phyloP scores from a whole-genome alignment of 345 rosid species.

The Psidium guajava region DNA sequence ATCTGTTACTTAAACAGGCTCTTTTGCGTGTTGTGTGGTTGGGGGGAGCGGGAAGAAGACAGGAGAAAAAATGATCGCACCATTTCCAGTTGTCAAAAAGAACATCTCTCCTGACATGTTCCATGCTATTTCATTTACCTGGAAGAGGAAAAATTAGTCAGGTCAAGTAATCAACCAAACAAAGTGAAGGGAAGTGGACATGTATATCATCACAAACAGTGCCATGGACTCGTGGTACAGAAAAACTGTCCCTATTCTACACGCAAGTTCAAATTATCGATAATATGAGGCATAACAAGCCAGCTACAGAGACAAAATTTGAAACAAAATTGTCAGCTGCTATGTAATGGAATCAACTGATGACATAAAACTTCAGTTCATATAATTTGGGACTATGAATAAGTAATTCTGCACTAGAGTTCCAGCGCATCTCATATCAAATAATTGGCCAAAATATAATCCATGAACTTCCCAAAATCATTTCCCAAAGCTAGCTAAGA shows the following conservation, averaged over 20 bases:
- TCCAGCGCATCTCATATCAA: background rate
- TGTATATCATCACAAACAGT: background rate
- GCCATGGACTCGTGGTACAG: background rate
- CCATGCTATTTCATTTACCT: slow-evolving; percentile 99
- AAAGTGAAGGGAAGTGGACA: background rate
- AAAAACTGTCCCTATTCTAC: background rate
- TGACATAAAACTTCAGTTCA: background rate
- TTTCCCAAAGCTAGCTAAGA: background rate
- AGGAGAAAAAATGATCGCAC: slow-evolving; percentile 23
- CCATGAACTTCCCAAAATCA: background rate
- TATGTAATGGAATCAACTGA: background rate
- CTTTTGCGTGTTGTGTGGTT: background rate
- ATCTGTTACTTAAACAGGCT: background rate
- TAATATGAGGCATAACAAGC: background rate
- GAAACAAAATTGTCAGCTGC: background rate
- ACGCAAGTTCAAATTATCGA: background rate
- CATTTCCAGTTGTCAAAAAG: slow-evolving; percentile 94
- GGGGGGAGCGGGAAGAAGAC: too few relatives aligned
- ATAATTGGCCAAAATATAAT: background rate
- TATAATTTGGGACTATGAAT: background rate
- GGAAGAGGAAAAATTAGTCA: background rate
- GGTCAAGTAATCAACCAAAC: background rate
- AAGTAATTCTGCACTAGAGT: background rate
- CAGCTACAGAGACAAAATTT: background rate
- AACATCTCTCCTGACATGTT: slow-evolving; percentile 88